Evolutionary conservation across 345 rosid genomes (phyloP).

Genomic region (Crucihimalaya himalaica): DNA sequence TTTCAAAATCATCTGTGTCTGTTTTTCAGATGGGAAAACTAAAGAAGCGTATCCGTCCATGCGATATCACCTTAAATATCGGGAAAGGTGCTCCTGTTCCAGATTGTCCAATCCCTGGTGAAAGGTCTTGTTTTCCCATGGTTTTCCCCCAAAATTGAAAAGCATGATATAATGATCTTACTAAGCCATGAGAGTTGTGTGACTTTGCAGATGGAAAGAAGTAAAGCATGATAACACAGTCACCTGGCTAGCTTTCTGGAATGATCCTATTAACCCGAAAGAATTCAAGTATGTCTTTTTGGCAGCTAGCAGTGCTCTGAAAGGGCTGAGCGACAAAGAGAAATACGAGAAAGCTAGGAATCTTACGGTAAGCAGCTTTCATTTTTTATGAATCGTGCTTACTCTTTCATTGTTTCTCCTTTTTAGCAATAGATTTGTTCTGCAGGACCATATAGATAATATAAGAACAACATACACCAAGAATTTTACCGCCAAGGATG

Average conservation of each 20-base stretch:
- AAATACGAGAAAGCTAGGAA: constrained; percentile 98
- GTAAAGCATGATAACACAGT: constrained; percentile 96
- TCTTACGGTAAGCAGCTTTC: constrained; percentile 64
- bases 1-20: constrained; percentile 15
- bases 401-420: constrained; percentile 16
- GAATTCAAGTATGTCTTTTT: constrained; percentile 97
- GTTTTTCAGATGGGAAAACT: constrained; percentile 92
- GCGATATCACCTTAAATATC: constrained; percentile 94
- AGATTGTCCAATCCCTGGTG: constrained; percentile 92
- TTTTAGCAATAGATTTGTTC: background rate
- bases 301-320: constrained; percentile 95
- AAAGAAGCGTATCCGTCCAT: constrained; percentile 82
- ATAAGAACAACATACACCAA: constrained; percentile 88
- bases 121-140: constrained; percentile 63
- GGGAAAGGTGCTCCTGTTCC: constrained; percentile 85
- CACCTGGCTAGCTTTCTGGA: constrained; percentile 99
- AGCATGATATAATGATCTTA: constrained; percentile 15
- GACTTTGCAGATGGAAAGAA: constrained; percentile 89
- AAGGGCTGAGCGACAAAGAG: constrained; percentile 97
- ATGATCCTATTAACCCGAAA: constrained; percentile 86
- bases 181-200: constrained; percentile 38
- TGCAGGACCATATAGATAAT: constrained; percentile 72
- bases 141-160: constrained; percentile 4
- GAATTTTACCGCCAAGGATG: constrained; percentile 76
- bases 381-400: constrained; percentile 17